Evolutionary conservation across 2,329 filamentous ascomycete genomes (phyloP).

Genomic region (Penicillium sp.): DNA sequence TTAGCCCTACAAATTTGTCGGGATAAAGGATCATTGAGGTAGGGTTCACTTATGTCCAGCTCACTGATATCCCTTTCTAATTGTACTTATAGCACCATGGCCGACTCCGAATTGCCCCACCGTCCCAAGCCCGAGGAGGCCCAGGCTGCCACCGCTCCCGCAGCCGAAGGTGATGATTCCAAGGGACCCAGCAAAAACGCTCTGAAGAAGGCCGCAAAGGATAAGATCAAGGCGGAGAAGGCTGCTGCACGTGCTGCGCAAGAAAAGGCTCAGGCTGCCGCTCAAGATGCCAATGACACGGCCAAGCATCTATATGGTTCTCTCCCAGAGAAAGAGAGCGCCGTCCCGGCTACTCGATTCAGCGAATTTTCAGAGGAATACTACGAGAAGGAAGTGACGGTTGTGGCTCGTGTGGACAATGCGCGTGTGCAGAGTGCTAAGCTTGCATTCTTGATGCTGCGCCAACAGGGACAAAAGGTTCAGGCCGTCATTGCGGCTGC

Average conservation of each 20-base stretch:
- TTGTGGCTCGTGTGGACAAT: slow-evolving; percentile 84
- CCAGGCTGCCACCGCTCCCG: slow-evolving; percentile 26
- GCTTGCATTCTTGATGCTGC: slow-evolving; percentile 84
- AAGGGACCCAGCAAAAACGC: slow-evolving; percentile 67
- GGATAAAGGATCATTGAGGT: slow-evolving; percentile 24
- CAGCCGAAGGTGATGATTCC: slow-evolving; percentile 38
- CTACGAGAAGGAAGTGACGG: slow-evolving; percentile 68
- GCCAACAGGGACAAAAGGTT: slow-evolving; percentile 74
- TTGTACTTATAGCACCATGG: slow-evolving; percentile 30
- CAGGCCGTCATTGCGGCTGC: slow-evolving; percentile 74
- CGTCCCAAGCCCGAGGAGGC: slow-evolving; percentile 42
- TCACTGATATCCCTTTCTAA: not conserved
- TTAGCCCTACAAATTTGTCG: slow-evolving; percentile 3
- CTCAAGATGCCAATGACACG: slow-evolving; percentile 59
- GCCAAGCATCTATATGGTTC: slow-evolving; percentile 77
- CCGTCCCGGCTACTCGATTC: slow-evolving; percentile 62
- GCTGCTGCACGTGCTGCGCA: slow-evolving; percentile 69
- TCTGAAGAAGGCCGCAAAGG: slow-evolving; percentile 83
- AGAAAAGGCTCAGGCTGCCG: slow-evolving; percentile 67
- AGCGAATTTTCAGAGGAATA: slow-evolving; percentile 56
- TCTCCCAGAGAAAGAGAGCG: slow-evolving; percentile 58
- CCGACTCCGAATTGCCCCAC: slow-evolving; percentile 41
- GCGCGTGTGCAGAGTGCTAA: slow-evolving; percentile 84
- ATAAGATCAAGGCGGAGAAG: slow-evolving; percentile 84
- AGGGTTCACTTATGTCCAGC: not conserved